Evolutionary conservation across 805 yeast species (phyloP).

Genomic region (Sugiyamaella floridensis): DNA sequence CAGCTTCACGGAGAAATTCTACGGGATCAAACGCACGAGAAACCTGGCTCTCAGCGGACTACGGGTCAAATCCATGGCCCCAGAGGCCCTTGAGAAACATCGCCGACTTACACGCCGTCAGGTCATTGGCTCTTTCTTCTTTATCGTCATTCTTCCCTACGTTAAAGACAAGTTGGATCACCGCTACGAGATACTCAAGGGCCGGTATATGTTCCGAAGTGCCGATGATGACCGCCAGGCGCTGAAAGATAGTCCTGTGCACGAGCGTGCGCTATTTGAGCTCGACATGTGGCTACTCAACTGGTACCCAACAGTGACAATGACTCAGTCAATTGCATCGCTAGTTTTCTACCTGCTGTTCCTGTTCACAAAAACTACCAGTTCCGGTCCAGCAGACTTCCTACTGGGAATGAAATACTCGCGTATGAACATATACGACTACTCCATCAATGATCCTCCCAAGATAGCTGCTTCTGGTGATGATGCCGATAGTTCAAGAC

Average conservation of each 20-base stretch:
- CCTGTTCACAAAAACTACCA: constrained; percentile 57
- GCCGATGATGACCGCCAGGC: constrained; percentile 27
- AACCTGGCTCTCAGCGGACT: constrained; percentile 25
- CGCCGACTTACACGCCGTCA: constrained; percentile 51
- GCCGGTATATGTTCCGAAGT: constrained; percentile 49
- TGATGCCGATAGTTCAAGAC: neutral
- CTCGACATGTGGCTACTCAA: constrained; percentile 40
- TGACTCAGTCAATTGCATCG: constrained; percentile 42
- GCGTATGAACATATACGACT: constrained; percentile 39
- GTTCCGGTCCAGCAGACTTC: constrained; percentile 56
- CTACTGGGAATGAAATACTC: constrained; percentile 59
- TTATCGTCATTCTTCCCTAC: constrained; percentile 59
- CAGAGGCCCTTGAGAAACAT: constrained; percentile 40
- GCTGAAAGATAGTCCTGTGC: constrained; percentile 12
- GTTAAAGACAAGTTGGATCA: constrained; percentile 60
- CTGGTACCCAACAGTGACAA: constrained; percentile 53
- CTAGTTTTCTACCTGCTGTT: constrained; percentile 56
- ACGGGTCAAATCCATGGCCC: constrained; percentile 26
- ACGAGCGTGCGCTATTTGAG: constrained; percentile 24
- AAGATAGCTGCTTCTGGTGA: constrained; percentile 1
- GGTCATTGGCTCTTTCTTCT: constrained; percentile 43
- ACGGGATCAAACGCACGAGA: constrained; percentile 68
- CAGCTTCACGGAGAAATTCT: constrained; percentile 84
- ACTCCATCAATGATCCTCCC: constrained; percentile 6
- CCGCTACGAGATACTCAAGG: constrained; percentile 54